Evolutionary conservation across 1,284 basidiomycete genomes (phyloP).

Genomic region (Sanghuangporus weigelae): DNA sequence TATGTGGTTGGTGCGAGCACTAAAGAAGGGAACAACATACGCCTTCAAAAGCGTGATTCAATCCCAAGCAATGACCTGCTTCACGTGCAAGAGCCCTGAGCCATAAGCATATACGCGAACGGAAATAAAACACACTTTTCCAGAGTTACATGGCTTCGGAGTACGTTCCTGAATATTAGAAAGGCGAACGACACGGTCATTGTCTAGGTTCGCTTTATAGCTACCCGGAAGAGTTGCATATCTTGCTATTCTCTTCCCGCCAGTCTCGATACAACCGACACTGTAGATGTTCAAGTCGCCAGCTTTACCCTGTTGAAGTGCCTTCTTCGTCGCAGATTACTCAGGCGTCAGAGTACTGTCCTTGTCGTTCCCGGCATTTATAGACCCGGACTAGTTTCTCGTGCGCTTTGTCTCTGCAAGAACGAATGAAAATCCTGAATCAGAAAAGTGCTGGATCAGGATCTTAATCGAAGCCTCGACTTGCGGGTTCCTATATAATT

Average conservation of each 20-base stretch:
- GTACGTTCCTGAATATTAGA: constrained; percentile 47
- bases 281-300: constrained; percentile 47
- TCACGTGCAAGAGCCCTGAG: constrained; percentile 47
- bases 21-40: background rate
- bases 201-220: constrained; percentile 33
- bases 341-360: no score
- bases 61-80: constrained; percentile 52
- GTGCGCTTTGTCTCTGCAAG: no score
- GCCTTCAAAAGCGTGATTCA: constrained; percentile 58
- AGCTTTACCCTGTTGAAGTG: constrained; percentile 38
- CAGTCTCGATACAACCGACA: constrained; percentile 35
- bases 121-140: constrained; percentile 24
- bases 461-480: no score
- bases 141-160: constrained; percentile 40
- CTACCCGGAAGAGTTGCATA: constrained; percentile 46
- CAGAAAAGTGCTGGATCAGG: no score
- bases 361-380: no score
- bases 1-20: no score
- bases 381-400: no score
- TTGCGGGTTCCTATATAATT: no score
- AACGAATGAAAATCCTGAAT: no score
- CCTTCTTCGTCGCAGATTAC: constrained; percentile 37
- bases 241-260: constrained; percentile 39
- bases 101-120: no score
- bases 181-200: constrained; percentile 47